phyloP scores from a whole-genome alignment of 192 early-diverging fungal genomes.

The Coemansia sp. region DNA sequence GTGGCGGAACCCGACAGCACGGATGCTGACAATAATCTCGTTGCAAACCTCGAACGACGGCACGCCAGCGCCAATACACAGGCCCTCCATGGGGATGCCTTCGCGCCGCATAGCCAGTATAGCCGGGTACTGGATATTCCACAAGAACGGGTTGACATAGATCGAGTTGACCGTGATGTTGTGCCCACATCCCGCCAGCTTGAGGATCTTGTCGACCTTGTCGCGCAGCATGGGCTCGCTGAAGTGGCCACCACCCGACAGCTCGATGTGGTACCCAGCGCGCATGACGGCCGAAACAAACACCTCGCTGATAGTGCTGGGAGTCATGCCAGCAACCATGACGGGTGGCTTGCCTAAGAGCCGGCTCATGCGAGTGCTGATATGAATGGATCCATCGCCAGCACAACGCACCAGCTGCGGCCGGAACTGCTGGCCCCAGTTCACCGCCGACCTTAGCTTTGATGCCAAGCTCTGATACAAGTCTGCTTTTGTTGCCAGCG shows the following conservation, averaged over 20 bases:
- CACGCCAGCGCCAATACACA: slow-evolving; percentile 90
- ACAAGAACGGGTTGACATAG: slow-evolving; percentile 86
- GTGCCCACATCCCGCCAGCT: slow-evolving; percentile 67
- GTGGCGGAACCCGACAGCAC: slow-evolving; percentile 74
- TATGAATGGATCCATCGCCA: slow-evolving; percentile 60
- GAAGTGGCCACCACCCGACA: slow-evolving; percentile 90
- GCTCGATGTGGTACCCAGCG: slow-evolving; percentile 90
- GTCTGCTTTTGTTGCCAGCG: slow-evolving; percentile 71
- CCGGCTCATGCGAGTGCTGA: slow-evolving; percentile 84
- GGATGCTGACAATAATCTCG: slow-evolving; percentile 74
- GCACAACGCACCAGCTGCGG: slow-evolving; percentile 73
- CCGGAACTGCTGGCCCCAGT: slow-evolving; percentile 73
- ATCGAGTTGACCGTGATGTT: slow-evolving; percentile 89
- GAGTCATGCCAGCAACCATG: slow-evolving; percentile 96
- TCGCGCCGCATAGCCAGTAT: slow-evolving; percentile 75
- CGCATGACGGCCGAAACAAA: slow-evolving; percentile 86
- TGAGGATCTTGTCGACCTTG: slow-evolving; percentile 75
- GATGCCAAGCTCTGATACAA: slow-evolving; percentile 66
- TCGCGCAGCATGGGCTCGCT: slow-evolving; percentile 65
- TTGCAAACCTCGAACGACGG: slow-evolving; percentile 80
- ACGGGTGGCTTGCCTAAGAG: slow-evolving; percentile 83
- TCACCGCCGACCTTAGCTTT: slow-evolving; percentile 64
- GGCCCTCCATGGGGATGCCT: slow-evolving; percentile 86
- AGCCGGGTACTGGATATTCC: slow-evolving; percentile 81
- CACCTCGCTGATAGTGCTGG: slow-evolving; percentile 71